phyloP scores from a whole-genome alignment of 306 rosid species.

The Quercus glauca region DNA sequence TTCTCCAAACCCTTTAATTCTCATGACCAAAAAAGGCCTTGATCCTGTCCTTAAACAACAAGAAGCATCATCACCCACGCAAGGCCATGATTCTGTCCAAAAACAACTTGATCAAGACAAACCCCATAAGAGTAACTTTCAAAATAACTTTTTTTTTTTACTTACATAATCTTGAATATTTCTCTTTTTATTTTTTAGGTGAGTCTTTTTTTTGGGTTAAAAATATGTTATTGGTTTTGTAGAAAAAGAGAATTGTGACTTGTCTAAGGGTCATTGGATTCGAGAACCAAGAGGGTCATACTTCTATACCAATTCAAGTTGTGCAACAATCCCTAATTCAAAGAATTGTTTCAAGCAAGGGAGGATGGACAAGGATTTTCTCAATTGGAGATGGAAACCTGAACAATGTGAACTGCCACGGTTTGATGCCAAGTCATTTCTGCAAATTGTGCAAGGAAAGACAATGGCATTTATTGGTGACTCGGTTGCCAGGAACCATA shows the following conservation, averaged over 20 bases:
- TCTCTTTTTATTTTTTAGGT: not conserved
- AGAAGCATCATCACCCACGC: not conserved
- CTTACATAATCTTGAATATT: not conserved
- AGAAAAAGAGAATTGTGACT: constrained; percentile 55
- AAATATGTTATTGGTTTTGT: not conserved
- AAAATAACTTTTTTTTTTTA: not conserved
- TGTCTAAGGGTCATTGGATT: constrained; percentile 74
- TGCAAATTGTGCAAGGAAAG: constrained; percentile 57
- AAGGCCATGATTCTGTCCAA: constrained; percentile 1
- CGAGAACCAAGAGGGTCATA: constrained; percentile 24
- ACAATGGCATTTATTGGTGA: constrained; percentile 85
- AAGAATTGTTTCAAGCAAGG: constrained; percentile 85
- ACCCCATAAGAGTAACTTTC: constrained; percentile 40
- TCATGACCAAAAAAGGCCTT: constrained; percentile 28
- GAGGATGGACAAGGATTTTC: constrained; percentile 57
- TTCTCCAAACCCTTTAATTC: constrained; percentile 45
- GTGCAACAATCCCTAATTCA: constrained; percentile 64
- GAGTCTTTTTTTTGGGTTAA: not conserved
- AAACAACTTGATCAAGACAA: constrained; percentile 11
- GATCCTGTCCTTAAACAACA: constrained; percentile 4
- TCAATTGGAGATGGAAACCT: constrained; percentile 93
- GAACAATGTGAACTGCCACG: constrained; percentile 58
- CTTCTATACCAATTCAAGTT: constrained; percentile 70
- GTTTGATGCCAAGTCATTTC: constrained; percentile 52
- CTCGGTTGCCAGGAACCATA: constrained; percentile 80